These are phyloP conservation scores for Pseudofabraea citricarpa DNA, from an alignment of 2,329 filamentous ascomycete species.

Conservation along the genomic window DNA sequence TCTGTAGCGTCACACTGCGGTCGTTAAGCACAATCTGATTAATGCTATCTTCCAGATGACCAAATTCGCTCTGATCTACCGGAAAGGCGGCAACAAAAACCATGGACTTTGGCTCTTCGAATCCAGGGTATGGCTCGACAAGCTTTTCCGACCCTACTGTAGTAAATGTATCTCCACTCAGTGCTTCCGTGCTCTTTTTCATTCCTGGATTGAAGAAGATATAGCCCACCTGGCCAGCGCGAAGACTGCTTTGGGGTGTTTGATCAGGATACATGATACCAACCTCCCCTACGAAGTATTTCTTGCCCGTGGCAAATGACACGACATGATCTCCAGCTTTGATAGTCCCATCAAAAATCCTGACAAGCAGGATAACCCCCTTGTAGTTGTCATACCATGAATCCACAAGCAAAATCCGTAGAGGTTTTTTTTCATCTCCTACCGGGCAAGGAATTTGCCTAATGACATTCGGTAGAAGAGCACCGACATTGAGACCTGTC, in stretches of 20 bases:
- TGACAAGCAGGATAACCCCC: conserved; percentile 85
- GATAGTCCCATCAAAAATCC: conserved; percentile 84
- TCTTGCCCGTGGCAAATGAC: conserved; percentile 81
- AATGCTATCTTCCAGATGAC: conserved; percentile 87
- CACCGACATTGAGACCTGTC: conserved; percentile 81
- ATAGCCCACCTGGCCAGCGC: conserved; percentile 93
- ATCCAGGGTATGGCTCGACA: conserved; percentile 81
- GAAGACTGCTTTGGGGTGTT: conserved; percentile 72
- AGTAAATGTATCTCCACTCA: conserved; percentile 94
- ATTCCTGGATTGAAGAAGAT: conserved; percentile 97
- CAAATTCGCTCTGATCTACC: conserved; percentile 83
- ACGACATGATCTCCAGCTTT: conserved; percentile 79
- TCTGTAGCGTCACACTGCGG: conserved; percentile 86
- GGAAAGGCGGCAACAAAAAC: conserved; percentile 97
- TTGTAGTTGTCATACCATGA: conserved; percentile 98
- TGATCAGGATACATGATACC: conserved; percentile 93
- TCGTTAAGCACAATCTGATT: conserved; percentile 92
- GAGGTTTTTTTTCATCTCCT: conserved; percentile 66
- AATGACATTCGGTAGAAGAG: conserved; percentile 80
- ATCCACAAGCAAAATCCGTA: conserved; percentile 86
- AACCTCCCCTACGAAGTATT: conserved; percentile 92
- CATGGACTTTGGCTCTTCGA: conserved; percentile 97
- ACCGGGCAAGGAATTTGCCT: conserved; percentile 76
- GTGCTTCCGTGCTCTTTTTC: conserved; percentile 93
- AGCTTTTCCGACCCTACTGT: conserved; percentile 68